Base-by-base conservation (phyloP, 108 stramenopile genomes). In the Chaetoceros tenuissimus region DNA sequence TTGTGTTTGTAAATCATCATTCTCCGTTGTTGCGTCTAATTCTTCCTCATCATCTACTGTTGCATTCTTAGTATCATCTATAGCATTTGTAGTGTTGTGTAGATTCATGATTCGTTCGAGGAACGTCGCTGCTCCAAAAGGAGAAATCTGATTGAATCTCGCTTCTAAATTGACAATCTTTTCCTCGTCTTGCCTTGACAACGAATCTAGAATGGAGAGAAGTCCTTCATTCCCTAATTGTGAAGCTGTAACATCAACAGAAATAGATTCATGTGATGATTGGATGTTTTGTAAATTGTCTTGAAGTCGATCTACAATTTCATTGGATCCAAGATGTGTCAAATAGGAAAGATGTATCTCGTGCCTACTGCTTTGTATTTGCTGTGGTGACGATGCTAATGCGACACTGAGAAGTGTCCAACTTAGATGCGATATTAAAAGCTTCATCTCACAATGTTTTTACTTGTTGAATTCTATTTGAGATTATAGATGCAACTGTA, bases 131-230 rank as follows among this genome's bases (percentile, higher is more conserved):
- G 47, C 72, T 20, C 75, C 75, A 2, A 50, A 18, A 5, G 72
- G 72, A 30, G 71, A 65, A 25, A 77, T 31, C 2, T 57, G 57
- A 63, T 77, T 77, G 68, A 66, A 70, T 40, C 59, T 44, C 23
- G 69, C 30, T 43, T 40, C 50, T 55, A 77, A 66, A 55, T 30
- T 28, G 16, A 31, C 31, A 31, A 20, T 5, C 1, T 3, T 34
- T n/a, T 3, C 3, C 18, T 51, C 10, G 23, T 17, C 50, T 2
- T 24, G 18, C 24, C 19, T n/a, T 29, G 19, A 22, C 28, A 28
- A 3, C 1, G 25, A 8, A 20, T 55, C 2, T 34, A 29, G 1
- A 28, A 55, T 55, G 20, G 20, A 10, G n/a, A 28, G 3, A 19
- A 55, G 2, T n/a, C 28, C 28, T 31, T 28, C 27, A 20, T 55